These are phyloP conservation scores for Monilinia polystroma DNA, from an alignment of 2,329 filamentous ascomycete species.

Conservation along the genomic window DNA sequence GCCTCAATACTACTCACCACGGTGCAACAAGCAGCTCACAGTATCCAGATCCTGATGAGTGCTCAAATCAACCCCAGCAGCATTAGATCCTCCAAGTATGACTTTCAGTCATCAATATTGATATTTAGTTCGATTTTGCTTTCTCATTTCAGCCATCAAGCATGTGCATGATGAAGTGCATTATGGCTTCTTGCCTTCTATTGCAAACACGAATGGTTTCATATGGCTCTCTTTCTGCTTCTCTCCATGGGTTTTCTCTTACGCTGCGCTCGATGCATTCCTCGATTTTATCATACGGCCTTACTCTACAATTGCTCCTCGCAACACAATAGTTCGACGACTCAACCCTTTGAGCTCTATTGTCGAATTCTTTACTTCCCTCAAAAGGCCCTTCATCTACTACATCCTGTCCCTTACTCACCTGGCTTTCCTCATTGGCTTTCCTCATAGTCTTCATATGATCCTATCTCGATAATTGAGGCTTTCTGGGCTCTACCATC, in stretches of 20 bases:
- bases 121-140: background rate
- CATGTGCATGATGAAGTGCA: background rate
- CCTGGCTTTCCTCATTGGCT: background rate
- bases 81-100: background rate
- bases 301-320: background rate
- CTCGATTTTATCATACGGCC: background rate
- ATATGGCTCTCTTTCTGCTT: background rate
- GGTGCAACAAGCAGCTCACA: background rate
- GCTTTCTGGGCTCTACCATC: background rate
- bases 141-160: background rate
- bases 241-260: background rate
- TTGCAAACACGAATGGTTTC: background rate
- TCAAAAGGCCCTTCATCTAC: background rate
- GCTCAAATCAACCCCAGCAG: background rate
- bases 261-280: background rate
- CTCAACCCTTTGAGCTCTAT: background rate
- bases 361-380: background rate
- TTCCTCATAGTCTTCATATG: background rate
- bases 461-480: background rate
- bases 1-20: background rate
- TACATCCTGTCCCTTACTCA: background rate
- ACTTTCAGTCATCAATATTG: background rate
- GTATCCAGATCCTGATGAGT: conserved; percentile 1
- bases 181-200: background rate
- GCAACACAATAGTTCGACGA: background rate